Evolutionary conservation across 805 yeast species (phyloP).

Genomic region (Monosporozyma servazzii): DNA sequence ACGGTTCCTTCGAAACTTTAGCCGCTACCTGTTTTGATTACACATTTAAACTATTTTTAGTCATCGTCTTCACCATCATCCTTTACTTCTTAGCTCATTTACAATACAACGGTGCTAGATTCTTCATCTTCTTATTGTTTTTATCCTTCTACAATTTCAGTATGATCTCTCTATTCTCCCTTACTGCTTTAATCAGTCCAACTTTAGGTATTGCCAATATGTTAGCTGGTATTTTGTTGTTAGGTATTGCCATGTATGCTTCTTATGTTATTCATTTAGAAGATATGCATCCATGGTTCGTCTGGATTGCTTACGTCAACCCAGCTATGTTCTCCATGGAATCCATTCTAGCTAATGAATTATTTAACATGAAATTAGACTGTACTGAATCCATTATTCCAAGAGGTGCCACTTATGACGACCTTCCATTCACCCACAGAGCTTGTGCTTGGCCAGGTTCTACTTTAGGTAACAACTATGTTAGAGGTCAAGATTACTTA

Average conservation of each 20-base stretch:
- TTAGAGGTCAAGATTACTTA: slow-evolving; percentile 52
- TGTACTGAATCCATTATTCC: slow-evolving; percentile 55
- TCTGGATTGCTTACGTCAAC: slow-evolving; percentile 52
- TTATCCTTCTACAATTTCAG: slow-evolving; percentile 36
- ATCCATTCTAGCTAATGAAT: slow-evolving; percentile 55
- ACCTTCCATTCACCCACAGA: slow-evolving; percentile 30
- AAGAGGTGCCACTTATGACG: slow-evolving; percentile 43
- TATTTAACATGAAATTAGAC: slow-evolving; percentile 44
- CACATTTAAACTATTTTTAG: slow-evolving; percentile 42
- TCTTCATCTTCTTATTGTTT: slow-evolving; percentile 41
- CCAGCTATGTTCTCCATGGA: slow-evolving; percentile 56
- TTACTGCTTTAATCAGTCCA: slow-evolving; percentile 43
- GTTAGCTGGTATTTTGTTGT: slow-evolving; percentile 45
- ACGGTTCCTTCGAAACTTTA: slow-evolving; percentile 58
- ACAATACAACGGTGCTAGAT: slow-evolving; percentile 40
- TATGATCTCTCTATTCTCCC: slow-evolving; percentile 44
- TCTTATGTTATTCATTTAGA: slow-evolving; percentile 55
- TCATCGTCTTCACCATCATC: slow-evolving; percentile 37
- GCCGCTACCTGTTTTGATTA: slow-evolving; percentile 50
- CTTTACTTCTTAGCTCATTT: slow-evolving; percentile 48
- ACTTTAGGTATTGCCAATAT: slow-evolving; percentile 51
- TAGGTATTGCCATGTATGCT: slow-evolving; percentile 48
- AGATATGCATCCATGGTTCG: slow-evolving; percentile 62
- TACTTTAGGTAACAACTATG: slow-evolving; percentile 40
- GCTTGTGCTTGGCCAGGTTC: slow-evolving; percentile 58